Evolutionary conservation across 2,329 filamentous ascomycete species (phyloP).

Genomic region (Pseudohalonectria lignicola): DNA sequence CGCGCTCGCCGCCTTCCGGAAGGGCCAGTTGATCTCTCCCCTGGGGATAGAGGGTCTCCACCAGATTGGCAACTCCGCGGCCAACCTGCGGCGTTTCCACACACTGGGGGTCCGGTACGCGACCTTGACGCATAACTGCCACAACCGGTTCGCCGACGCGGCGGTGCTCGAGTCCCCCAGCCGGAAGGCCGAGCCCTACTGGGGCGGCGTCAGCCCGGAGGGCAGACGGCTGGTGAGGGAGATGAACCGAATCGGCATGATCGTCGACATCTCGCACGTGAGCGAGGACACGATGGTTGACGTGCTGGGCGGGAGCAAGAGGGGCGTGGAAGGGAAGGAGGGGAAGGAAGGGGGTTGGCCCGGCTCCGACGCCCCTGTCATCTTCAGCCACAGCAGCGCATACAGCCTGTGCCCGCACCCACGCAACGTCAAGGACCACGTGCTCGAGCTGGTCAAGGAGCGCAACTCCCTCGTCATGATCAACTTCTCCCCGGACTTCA

Average conservation of each 20-base stretch:
- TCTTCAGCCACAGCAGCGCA: slow-evolving; percentile 82
- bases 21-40: slow-evolving; percentile 61
- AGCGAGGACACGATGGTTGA: slow-evolving; percentile 76
- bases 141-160: slow-evolving; percentile 81
- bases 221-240: slow-evolving; percentile 64
- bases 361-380: slow-evolving; percentile 69
- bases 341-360: slow-evolving; percentile 47
- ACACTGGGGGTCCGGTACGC: slow-evolving; percentile 74
- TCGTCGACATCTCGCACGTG: slow-evolving; percentile 78
- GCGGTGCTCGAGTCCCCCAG: slow-evolving; percentile 51
- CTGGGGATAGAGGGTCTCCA: slow-evolving; percentile 81
- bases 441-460: slow-evolving; percentile 65
- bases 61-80: slow-evolving; percentile 78
- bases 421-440: slow-evolving; percentile 79
- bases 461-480: slow-evolving; percentile 77
- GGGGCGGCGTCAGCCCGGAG: slow-evolving; percentile 60
- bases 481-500: slow-evolving; percentile 76
- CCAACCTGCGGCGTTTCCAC: slow-evolving; percentile 66
- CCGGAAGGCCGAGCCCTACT: slow-evolving; percentile 43
- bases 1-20: slow-evolving; percentile 48
- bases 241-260: slow-evolving; percentile 91
- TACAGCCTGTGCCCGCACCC: slow-evolving; percentile 76
- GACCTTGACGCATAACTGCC: slow-evolving; percentile 87
- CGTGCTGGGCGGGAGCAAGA: slow-evolving; percentile 52
- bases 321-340: slow-evolving; percentile 59